Conservation (phyloP, 345 rosid genomes). For the Lepidium didymum region DNA sequence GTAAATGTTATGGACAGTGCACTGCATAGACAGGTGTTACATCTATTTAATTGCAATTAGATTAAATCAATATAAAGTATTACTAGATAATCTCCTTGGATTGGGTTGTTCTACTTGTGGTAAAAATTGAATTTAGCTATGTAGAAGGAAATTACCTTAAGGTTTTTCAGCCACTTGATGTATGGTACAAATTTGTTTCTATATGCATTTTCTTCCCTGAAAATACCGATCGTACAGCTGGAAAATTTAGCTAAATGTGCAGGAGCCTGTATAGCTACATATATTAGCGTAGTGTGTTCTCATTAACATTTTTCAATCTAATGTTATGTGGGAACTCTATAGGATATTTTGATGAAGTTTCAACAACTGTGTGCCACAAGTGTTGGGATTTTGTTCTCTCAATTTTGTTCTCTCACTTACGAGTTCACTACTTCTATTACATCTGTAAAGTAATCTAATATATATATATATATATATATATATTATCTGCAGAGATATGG, state of each 20-base stretch:
- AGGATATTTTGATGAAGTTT: neutral
- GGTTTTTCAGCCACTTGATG: neutral
- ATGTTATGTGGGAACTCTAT: neutral
- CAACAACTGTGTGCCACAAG: neutral
- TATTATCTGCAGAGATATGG: conserved; percentile 67
- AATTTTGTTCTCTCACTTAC: conserved; percentile 5
- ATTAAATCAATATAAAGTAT: neutral
- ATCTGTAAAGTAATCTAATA: conserved; percentile 9
- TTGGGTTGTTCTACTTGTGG: neutral
- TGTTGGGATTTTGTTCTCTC: neutral
- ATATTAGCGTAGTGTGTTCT: neutral
- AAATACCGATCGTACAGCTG: neutral
- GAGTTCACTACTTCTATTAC: neutral
- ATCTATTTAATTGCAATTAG: neutral
- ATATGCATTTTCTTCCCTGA: neutral
- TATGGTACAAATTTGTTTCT: neutral
- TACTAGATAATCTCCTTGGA: neutral
- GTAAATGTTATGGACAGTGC: conserved; percentile 90
- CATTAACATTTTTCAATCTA: neutral
- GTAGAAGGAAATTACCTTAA: neutral
- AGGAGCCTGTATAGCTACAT: neutral
- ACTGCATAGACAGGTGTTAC: conserved; percentile 68
- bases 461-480: neutral
- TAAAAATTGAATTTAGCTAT: conserved; percentile 2
- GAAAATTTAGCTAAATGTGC: neutral